Evolutionary conservation across 2,329 filamentous ascomycete species (phyloP).

Genomic region (Fusarium sterilihyphosum): DNA sequence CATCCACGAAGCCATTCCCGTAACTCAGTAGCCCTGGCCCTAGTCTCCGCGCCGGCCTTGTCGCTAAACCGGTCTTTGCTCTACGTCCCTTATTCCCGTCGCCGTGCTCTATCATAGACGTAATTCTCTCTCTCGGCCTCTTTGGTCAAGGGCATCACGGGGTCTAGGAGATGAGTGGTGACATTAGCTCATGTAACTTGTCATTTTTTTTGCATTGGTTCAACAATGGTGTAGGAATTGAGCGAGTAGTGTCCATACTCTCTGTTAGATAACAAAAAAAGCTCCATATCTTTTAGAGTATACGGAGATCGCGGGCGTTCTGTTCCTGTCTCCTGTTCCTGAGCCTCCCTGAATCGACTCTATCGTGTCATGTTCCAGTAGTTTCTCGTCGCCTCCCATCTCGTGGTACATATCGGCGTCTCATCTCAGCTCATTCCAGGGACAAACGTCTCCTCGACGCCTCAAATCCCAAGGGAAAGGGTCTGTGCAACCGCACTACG

Average conservation of each 20-base stretch:
- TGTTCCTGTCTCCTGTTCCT: not conserved
- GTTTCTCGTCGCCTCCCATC: not conserved
- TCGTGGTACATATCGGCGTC: constrained; percentile 14
- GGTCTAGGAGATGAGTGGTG: not conserved
- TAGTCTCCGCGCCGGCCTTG: not conserved
- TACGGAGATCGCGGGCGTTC: not conserved
- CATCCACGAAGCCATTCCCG: not conserved
- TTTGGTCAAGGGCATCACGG: not conserved
- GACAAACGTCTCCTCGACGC: not conserved
- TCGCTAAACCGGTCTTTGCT: not conserved
- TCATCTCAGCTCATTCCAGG: constrained; percentile 29
- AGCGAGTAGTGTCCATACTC: not conserved
- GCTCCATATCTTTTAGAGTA: not conserved
- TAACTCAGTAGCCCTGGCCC: not conserved
- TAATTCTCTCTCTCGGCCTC: not conserved
- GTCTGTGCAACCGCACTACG: not conserved
- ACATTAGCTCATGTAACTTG: not conserved
- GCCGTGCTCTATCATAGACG: not conserved
- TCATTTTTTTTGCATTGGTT: not conserved
- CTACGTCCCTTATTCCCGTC: not conserved
- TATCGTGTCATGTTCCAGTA: constrained; percentile 22
- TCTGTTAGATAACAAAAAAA: not conserved
- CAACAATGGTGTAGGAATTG: not conserved
- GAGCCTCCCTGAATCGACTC: not conserved
- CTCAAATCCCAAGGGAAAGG: not conserved